phyloP scores from a whole-genome alignment of 306 rosid species.

The Malus orientalis region DNA sequence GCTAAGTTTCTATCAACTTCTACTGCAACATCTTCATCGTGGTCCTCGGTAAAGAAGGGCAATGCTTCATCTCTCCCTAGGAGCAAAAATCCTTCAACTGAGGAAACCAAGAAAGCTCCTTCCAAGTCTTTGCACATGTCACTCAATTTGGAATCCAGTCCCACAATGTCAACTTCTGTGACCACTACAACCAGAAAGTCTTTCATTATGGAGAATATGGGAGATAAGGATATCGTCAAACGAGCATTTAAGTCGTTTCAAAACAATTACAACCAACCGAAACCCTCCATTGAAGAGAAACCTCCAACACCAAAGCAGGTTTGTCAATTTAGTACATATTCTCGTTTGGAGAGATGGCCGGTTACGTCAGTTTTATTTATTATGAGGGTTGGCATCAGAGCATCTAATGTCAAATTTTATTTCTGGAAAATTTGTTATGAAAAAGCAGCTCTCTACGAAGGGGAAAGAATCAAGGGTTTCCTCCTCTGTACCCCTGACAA shows the following conservation, averaged over 20 bases:
- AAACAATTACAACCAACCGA: constrained; percentile 52
- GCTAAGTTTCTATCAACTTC: constrained; percentile 39
- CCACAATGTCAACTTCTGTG: constrained; percentile 43
- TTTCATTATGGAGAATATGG: constrained; percentile 83
- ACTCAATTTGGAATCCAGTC: constrained; percentile 34
- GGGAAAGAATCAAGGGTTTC: constrained; percentile 46
- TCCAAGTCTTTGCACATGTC: constrained; percentile 64
- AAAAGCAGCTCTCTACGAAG: constrained; percentile 46
- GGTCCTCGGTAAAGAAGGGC: constrained; percentile 43
- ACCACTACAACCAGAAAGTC: constrained; percentile 46
- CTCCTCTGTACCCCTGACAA: constrained; percentile 35
- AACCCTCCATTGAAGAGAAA: constrained; percentile 38
- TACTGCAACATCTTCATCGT: constrained; percentile 21
- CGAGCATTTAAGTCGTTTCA: constrained; percentile 91
- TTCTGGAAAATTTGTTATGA: not conserved
- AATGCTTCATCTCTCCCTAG: constrained; percentile 34
- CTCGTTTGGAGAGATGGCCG: not conserved
- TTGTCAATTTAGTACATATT: not conserved
- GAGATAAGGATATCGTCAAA: constrained; percentile 85
- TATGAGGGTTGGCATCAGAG: not conserved
- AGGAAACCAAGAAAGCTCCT: constrained; percentile 42
- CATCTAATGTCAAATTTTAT: not conserved
- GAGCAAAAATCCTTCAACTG: constrained; percentile 34
- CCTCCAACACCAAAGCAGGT: constrained; percentile 53
- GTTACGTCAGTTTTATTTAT: not conserved